Evolutionary conservation across 2,329 filamentous ascomycete genomes (phyloP).

Genomic region (Ceratocystis lukuohia): DNA sequence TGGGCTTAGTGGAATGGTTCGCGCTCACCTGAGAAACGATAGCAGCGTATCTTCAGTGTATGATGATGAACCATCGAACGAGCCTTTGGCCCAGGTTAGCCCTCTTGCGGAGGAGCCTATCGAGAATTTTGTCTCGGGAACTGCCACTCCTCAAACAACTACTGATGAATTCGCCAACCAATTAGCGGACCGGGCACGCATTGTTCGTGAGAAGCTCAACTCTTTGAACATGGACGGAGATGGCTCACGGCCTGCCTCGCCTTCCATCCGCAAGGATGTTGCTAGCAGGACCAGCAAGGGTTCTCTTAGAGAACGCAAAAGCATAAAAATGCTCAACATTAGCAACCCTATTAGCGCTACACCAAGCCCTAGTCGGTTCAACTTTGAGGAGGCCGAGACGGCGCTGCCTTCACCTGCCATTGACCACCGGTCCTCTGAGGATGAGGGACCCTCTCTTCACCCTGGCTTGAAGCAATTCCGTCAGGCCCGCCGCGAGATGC

Average conservation of each 20-base stretch:
- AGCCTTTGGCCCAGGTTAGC: conserved; percentile 24
- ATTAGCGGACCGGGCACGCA: conserved; percentile 54
- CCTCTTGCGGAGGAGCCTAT: conserved; percentile 29
- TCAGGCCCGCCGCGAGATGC: conserved; percentile 43
- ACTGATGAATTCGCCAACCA: conserved; percentile 58
- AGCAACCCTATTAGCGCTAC: conserved; percentile 30
- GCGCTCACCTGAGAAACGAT: conserved; percentile 67
- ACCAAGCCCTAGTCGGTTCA: conserved; percentile 26
- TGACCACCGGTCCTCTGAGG: conserved; percentile 25
- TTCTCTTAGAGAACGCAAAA: conserved; percentile 47
- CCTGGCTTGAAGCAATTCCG: conserved; percentile 43
- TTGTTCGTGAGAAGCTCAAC: conserved; percentile 60
- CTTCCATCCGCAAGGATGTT: conserved; percentile 29
- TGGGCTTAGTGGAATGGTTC: conserved; percentile 68
- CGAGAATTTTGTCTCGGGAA: conserved; percentile 19
- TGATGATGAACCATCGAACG: conserved; percentile 31
- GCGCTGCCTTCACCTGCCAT: conserved; percentile 16
- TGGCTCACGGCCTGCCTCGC: conserved; percentile 24
- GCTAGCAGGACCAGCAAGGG: conserved; percentile 54
- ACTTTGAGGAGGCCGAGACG: conserved; percentile 24
- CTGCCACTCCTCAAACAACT: background rate
- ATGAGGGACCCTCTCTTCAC: conserved; percentile 31
- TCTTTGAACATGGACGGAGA: conserved; percentile 51
- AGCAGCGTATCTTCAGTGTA: conserved; percentile 76
- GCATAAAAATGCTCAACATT: conserved; percentile 49